Conservation (phyloP, 768 basidiomycete genomes). For the Tulasnella sp. region DNA sequence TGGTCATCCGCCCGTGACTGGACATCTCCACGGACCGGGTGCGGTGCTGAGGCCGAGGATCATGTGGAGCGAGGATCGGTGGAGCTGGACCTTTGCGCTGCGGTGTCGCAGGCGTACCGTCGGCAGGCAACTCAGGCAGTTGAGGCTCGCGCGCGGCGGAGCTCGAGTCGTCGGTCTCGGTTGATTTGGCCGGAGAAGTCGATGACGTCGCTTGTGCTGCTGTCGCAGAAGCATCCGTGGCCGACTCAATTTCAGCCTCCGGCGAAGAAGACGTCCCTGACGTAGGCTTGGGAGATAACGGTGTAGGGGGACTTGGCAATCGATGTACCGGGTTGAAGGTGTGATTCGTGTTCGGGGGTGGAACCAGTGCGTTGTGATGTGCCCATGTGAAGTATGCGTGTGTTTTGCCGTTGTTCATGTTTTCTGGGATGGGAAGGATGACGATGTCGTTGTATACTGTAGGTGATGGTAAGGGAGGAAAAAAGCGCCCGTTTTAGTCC, state of each 20-base stretch:
- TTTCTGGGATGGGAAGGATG: slow-evolving; percentile 47
- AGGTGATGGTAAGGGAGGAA: no score
- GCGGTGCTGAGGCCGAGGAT: slow-evolving; percentile 34
- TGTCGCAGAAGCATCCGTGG: slow-evolving; percentile 6
- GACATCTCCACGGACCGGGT: slow-evolving; percentile 37
- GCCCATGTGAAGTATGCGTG: slow-evolving; percentile 53
- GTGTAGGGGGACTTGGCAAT: slow-evolving; percentile 18
- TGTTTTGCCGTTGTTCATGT: slow-evolving; percentile 56
- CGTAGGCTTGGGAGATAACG: slow-evolving; percentile 15
- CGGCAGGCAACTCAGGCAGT: neutral
- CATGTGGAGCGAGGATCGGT: slow-evolving; percentile 43
- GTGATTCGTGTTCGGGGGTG: slow-evolving; percentile 34
- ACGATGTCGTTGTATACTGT: slow-evolving; percentile 43
- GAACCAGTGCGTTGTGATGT: slow-evolving; percentile 34
- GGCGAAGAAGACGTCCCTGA: neutral
- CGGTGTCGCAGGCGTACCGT: slow-evolving; percentile 10
- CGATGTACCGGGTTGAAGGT: slow-evolving; percentile 28
- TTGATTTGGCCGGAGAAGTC: neutral
- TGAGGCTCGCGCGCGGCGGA: slow-evolving; percentile 22
- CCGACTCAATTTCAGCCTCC: slow-evolving; percentile 1
- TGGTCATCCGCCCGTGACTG: slow-evolving; percentile 25
- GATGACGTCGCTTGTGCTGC: slow-evolving; percentile 12
- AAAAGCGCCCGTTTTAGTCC: slow-evolving; percentile 2
- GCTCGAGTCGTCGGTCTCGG: neutral
- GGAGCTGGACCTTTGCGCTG: slow-evolving; percentile 36